phyloP scores from a whole-genome alignment of 2,329 filamentous ascomycete species.

The Meredithiella fracta region DNA sequence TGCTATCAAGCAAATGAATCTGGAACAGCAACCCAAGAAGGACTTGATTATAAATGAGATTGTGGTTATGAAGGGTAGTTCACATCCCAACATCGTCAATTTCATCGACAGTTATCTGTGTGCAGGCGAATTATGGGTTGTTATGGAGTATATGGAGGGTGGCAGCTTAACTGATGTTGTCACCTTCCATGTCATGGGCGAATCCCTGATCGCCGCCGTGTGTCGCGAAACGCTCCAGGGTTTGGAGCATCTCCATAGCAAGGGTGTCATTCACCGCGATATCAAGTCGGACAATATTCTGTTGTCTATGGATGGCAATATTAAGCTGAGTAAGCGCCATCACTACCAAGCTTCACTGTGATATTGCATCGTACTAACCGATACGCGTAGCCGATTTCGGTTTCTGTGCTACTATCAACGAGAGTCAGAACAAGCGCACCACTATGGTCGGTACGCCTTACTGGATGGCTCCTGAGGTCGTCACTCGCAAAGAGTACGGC shows the following conservation, averaged over 20 bases:
- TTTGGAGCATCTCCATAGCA: conserved; percentile 87
- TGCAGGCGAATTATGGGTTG: conserved; percentile 84
- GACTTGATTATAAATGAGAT: conserved; percentile 99
- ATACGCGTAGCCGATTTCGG: conserved; percentile 72
- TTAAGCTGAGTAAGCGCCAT: conserved; percentile 71
- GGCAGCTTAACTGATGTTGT: conserved; percentile 95
- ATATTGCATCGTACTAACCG: conserved; percentile 18
- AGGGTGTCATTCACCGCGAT: conserved; percentile 94
- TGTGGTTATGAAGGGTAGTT: conserved; percentile 96
- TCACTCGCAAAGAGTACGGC: conserved; percentile 93
- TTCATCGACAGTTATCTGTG: conserved; percentile 96
- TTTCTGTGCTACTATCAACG: conserved; percentile 96
- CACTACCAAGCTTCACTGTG: neutral
- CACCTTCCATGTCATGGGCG: conserved; percentile 98
- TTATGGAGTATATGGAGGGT: conserved; percentile 99
- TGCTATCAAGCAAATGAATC: conserved; percentile 98
- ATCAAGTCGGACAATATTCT: conserved; percentile 99
- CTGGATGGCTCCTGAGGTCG: conserved; percentile 99
- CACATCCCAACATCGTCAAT: conserved; percentile 96
- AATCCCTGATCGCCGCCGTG: conserved; percentile 90
- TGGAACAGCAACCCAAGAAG: conserved; percentile 97
- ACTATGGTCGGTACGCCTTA: conserved; percentile 99
- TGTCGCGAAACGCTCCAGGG: conserved; percentile 86
- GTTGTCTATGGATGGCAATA: conserved; percentile 81
- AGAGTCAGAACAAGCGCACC: conserved; percentile 88